Base-by-base conservation (phyloP, 2,329 filamentous ascomycete species). In the Lachnellula subtilissima region DNA sequence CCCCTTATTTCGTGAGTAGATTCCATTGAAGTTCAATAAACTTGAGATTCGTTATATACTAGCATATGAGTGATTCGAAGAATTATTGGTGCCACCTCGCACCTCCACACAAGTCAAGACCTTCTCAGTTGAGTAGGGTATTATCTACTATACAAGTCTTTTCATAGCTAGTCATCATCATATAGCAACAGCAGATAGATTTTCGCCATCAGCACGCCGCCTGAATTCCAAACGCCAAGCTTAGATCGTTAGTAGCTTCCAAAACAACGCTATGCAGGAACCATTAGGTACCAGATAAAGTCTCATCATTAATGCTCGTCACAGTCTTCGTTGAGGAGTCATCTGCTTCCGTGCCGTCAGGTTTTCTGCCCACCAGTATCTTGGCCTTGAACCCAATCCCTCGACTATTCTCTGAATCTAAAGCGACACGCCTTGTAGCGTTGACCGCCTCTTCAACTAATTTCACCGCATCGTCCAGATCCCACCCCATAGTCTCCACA, bases 361-460 rank as follows among this genome's bases (percentile, higher is more conserved):
- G 66, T 50, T 67, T 70, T 52, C 63, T 67, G 12, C 61, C 68
- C 11, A 60, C 56, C 40, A 69, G 15, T 6, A 65, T 56, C 37
- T 50, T 63, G 25, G 66, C 50, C 23, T 57, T 56, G 36, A 67
- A 56, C 2, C 58, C 57, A 22, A 67, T 53, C 1, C 68, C 67
- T 6, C 58, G 56, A 3, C 58, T 56, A 19, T 48, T 64, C 23
- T 60, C 55, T 2, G 52, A 53, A 57, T 69, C 62, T 23, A 61
- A 39, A 15, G 59, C 60, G 7, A 69, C 49, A 2, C 17, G 50
- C 48, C 52, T 61, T 11, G 67, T 42, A 1, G 58, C 52, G 4
- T 60, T 42, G 8, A 49, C 49, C 15, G 66, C 55, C 1, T 25
- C 19, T 11, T 60, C 46, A 50, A 59, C 62, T 9, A 57, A 50